Conservation (phyloP, 2,329 filamentous ascomycete species). For the Pezicula rhizophila region DNA sequence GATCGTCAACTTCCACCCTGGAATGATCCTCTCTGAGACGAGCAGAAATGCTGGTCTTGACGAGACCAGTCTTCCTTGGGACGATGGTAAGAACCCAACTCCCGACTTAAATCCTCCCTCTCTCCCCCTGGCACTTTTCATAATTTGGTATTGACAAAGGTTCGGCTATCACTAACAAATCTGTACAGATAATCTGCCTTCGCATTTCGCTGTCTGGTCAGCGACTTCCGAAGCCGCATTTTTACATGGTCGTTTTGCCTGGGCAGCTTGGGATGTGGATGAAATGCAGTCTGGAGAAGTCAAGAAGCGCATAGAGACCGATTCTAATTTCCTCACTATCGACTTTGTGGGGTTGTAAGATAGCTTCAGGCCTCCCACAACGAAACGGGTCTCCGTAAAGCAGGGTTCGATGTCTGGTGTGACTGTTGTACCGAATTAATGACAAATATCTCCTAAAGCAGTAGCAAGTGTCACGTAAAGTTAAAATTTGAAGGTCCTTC, state of each 20-base stretch:
- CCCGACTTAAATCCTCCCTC: no score
- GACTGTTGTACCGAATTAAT: no score
- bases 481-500: no score
- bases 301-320: conserved; percentile 1
- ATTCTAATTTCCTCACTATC: not conserved
- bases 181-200: conserved; percentile 1
- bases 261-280: conserved; percentile 10
- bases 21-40: conserved; percentile 29
- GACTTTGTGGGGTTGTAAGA: no score
- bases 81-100: not conserved
- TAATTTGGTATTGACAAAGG: not conserved
- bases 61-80: not conserved
- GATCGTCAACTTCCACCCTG: conserved; percentile 35
- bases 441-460: no score
- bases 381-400: no score
- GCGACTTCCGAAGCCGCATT: conserved; percentile 5
- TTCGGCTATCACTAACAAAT: not conserved
- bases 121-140: not conserved
- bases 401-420: no score
- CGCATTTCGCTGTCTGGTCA: conserved; percentile 7
- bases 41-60: not conserved
- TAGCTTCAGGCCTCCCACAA: no score
- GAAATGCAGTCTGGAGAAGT: conserved; percentile 12
- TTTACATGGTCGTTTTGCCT: conserved; percentile 10
- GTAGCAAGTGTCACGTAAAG: no score